Percentiles rank a stretch among this genome's conserved stretches.
phyloP scores from a whole-genome alignment of 2,329 filamentous ascomycete species.

The Aureobasidium sp. region DNA sequence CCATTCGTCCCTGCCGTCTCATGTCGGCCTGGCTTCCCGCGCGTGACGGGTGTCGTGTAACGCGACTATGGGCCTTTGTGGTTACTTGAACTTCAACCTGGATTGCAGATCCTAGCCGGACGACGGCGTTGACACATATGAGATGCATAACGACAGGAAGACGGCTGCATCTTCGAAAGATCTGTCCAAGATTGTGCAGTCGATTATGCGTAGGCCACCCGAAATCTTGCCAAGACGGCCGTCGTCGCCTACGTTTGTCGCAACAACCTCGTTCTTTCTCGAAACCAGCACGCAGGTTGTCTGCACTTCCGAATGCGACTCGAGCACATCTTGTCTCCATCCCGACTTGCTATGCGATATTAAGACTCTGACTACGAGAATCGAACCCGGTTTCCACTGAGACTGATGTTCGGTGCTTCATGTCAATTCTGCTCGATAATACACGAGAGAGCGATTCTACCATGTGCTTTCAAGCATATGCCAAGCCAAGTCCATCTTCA shows the following conservation, averaged over 20 bases:
- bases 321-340: too few relatives aligned
- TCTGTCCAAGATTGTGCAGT: neutral
- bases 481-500: neutral
- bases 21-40: neutral
- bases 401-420: too few relatives aligned
- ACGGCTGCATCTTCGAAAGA: neutral
- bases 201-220: neutral
- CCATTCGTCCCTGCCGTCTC: conserved; percentile 2
- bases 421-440: too few relatives aligned
- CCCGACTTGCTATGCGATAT: too few relatives aligned
- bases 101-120: conserved; percentile 8
- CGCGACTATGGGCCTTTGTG: neutral
- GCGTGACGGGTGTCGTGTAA: conserved; percentile 7
- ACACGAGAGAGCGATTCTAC: too few relatives aligned
- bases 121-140: neutral
- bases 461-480: neutral
- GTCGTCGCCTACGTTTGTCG: neutral
- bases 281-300: neutral
- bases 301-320: neutral
- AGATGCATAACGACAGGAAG: conserved; percentile 1
- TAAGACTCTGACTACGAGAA: too few relatives aligned
- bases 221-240: neutral
- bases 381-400: too few relatives aligned
- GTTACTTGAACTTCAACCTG: neutral
- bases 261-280: neutral